Evolutionary conservation across 495 filamentous ascomycete species (phyloP).

Genomic region (Parathielavia appendiculata): DNA sequence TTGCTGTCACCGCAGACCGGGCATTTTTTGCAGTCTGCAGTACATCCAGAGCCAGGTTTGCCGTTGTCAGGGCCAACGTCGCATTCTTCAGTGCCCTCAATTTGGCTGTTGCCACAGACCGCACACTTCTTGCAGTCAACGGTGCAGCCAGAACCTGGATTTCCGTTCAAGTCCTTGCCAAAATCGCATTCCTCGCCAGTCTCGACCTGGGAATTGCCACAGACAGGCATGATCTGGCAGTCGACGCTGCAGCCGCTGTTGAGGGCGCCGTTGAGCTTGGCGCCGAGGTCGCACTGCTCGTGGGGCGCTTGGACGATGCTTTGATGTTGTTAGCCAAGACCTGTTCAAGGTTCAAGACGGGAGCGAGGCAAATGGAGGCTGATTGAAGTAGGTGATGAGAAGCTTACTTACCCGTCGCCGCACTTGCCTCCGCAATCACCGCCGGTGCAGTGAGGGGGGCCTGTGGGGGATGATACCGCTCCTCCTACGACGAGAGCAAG

Average conservation of each 20-base stretch:
- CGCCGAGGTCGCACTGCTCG: too few relatives aligned
- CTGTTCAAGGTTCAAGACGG: too few relatives aligned
- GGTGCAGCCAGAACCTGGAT: too few relatives aligned
- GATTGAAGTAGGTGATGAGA: too few relatives aligned
- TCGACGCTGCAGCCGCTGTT: too few relatives aligned
- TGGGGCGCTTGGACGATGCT: conserved; percentile 11
- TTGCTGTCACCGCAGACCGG: conserved; percentile 12
- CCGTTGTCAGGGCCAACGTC: conserved; percentile 13
- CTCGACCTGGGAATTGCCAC: too few relatives aligned
- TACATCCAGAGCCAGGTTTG: not conserved
- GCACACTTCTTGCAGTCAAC: too few relatives aligned
- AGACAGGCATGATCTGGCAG: too few relatives aligned
- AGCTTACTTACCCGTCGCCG: conserved; percentile 17
- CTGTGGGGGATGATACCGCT: not conserved
- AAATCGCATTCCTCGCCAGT: conserved; percentile 12
- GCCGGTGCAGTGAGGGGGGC: not conserved
- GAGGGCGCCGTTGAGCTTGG: too few relatives aligned
- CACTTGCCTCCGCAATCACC: conserved; percentile 14
- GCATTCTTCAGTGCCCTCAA: not conserved
- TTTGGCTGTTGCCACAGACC: too few relatives aligned
- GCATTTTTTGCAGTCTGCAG: not conserved
- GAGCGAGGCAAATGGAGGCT: too few relatives aligned
- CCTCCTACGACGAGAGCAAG: conserved; percentile 13
- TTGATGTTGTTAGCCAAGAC: conserved; percentile 2
- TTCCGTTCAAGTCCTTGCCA: not conserved